Evolutionary conservation across 345 rosid genomes (phyloP).

Genomic region (Salix arbutifolia): DNA sequence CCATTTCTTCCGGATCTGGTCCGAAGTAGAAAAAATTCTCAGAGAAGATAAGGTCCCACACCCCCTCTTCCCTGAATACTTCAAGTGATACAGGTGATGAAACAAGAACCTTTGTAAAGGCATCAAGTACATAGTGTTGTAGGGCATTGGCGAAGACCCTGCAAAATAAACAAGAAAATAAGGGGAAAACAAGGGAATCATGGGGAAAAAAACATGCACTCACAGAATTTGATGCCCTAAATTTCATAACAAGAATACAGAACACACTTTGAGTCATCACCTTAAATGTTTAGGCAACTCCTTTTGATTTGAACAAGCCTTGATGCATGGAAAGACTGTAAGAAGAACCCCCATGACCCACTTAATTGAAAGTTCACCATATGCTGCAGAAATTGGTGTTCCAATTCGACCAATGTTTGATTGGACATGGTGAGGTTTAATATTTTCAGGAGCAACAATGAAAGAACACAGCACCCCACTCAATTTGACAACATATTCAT

Average conservation of each 20-base stretch:
- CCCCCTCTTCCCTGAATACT: conserved; percentile 53
- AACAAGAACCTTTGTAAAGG: conserved; percentile 53
- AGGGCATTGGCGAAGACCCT: conserved; percentile 48
- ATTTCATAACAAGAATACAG: conserved; percentile 2
- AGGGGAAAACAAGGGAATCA: conserved; percentile 1
- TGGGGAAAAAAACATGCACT: neutral
- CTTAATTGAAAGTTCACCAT: conserved; percentile 63
- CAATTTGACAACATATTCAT: conserved; percentile 45
- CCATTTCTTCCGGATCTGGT: conserved; percentile 33
- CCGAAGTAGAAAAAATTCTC: conserved; percentile 61
- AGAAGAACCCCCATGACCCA: conserved; percentile 62
- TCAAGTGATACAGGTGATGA: conserved; percentile 46
- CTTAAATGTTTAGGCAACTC: conserved; percentile 53
- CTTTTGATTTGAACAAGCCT: conserved; percentile 56
- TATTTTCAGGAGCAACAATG: conserved; percentile 44
- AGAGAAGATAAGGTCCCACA: conserved; percentile 76
- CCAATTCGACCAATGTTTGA: conserved; percentile 28
- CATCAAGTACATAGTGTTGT: conserved; percentile 50
- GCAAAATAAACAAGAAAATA: conserved; percentile 12
- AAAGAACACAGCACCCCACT: conserved; percentile 56
- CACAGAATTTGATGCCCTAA: neutral
- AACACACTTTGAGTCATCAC: conserved; percentile 19
- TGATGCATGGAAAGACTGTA: conserved; percentile 58
- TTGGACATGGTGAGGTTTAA: conserved; percentile 33
- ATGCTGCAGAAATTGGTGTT: conserved; percentile 39